Conservation (phyloP, 169 alveolate species). For the Blepharisma undulans region DNA sequence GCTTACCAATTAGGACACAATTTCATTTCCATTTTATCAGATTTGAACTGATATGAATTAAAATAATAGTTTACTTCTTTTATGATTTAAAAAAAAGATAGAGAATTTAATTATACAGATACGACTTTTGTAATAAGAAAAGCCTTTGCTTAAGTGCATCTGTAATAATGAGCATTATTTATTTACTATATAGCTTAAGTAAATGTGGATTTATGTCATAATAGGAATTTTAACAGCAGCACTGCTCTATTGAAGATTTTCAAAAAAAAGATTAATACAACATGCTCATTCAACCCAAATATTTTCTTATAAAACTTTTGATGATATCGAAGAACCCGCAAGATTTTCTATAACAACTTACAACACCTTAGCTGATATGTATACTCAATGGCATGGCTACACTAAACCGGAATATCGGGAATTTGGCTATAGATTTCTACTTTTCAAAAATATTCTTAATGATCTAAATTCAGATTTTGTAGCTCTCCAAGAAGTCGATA, state of each 20-base stretch:
- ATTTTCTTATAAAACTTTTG: not conserved
- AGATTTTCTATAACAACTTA: not conserved
- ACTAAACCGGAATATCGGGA: not conserved
- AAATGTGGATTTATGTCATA: not conserved
- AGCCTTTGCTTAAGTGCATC: not conserved
- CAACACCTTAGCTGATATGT: not conserved
- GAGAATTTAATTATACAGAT: not conserved
- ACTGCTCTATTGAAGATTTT: not conserved
- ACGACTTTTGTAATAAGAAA: not conserved
- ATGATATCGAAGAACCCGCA: not conserved
- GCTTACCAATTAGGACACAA: constrained; percentile 13
- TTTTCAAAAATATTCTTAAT: not conserved
- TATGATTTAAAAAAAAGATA: not conserved
- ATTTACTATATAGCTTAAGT: not conserved
- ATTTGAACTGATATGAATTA: not conserved
- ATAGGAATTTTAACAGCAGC: not conserved
- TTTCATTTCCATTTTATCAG: not conserved
- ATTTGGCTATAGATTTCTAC: not conserved
- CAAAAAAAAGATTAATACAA: no score
- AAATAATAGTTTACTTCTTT: not conserved
- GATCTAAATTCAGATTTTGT: not conserved
- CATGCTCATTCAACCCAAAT: no score
- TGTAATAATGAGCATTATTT: no score
- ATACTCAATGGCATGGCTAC: not conserved
- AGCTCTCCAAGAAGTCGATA: not conserved